These are phyloP conservation scores for Elaeis guineensis DNA, from an alignment of 176 grass and related monocot genomes.

Conservation along the genomic window DNA sequence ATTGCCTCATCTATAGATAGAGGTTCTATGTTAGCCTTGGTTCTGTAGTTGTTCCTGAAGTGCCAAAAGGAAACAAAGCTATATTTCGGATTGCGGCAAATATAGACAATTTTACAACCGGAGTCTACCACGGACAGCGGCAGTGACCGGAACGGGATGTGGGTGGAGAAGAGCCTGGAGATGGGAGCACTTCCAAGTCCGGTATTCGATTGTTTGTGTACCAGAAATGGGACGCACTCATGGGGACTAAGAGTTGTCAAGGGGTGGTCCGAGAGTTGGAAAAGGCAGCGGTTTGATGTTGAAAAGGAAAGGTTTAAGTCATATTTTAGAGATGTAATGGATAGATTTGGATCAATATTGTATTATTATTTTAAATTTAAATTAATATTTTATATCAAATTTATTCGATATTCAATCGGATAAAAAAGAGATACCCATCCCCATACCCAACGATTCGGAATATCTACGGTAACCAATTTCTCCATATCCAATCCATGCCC, in stretches of 20 bases:
- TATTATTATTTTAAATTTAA: too few relatives aligned
- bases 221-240: constrained; percentile 7
- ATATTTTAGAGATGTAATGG: too few relatives aligned
- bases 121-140: background rate
- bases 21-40: background rate
- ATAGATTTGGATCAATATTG: too few relatives aligned
- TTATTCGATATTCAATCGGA: too few relatives aligned
- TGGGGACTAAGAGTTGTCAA: background rate
- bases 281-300: too few relatives aligned
- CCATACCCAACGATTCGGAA: too few relatives aligned
- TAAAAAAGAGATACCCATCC: too few relatives aligned
- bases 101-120: constrained; percentile 5
- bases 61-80: constrained; percentile 18
- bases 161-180: constrained; percentile 13
- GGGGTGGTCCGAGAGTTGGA: background rate
- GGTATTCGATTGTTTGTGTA: background rate
- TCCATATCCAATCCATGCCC: too few relatives aligned
- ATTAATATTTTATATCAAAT: too few relatives aligned
- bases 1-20: background rate
- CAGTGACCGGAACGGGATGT: constrained; percentile 7
- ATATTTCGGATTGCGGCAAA: constrained; percentile 14
- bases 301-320: too few relatives aligned
- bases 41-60: background rate
- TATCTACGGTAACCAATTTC: too few relatives aligned
- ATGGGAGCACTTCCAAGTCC: background rate